Evolutionary conservation across 2,329 filamentous ascomycete species (phyloP), one percentile per base, ranked within the genome.

Genomic region (Calycina marina): DNA sequence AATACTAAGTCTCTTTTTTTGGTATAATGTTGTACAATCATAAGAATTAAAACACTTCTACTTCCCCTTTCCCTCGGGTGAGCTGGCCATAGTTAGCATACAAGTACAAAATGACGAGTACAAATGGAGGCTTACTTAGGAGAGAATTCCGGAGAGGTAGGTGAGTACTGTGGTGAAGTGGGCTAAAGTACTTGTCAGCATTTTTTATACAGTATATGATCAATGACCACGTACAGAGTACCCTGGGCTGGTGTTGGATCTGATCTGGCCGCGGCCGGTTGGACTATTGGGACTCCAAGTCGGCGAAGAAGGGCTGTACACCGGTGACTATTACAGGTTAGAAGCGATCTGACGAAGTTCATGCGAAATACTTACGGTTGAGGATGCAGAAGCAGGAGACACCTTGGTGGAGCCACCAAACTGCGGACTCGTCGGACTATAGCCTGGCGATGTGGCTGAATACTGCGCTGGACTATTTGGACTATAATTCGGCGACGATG

Each of bases 401-500:
- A 34, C 39, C 34, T 45, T 49, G 18, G 33, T 46, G n/a, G n/a
- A n/a, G 9, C 38, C 34, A 9, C 45, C 30, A 30, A 47, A 51
- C 15, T 49, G 43, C 14, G 49, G 49, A 31, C 44, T 48, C 1
- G 48, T 38, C 2, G 49, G 47, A 31, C 47, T 50, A 30, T 49
- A 50, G 30, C 31, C 43, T 25, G 42, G 47, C 14, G 41, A 45
- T 16, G 42, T 34, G 25, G 39, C 51, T 37, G 38, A 40, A 13
- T 11, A 14, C 28, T 48, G 50, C 12, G 35, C 47, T 28, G 58
- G 59, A 8, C 55, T 68, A 46, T 38, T 74, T 70, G 17, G 82
- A 34, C 44, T 49, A 25, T 46, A 49, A 6, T 40, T 43, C 22
- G 48, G 48, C n/a, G 43, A 46, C 2, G 77, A 78, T 2, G 79